Evolutionary conservation across 768 basidiomycete genomes (phyloP).

Genomic region (Exidia glandulosa): DNA sequence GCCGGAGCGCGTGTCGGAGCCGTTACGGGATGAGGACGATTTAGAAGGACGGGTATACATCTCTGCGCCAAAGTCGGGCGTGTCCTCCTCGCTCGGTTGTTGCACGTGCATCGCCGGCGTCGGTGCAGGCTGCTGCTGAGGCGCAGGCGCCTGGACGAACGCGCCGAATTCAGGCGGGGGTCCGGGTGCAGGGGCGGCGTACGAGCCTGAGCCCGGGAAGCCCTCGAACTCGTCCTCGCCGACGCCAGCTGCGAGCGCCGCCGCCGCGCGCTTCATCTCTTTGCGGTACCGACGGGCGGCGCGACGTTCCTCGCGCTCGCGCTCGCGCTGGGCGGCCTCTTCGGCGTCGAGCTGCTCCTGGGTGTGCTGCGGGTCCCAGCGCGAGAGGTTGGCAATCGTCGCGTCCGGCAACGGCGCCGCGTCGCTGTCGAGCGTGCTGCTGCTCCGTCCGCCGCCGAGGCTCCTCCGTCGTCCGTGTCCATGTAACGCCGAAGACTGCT

Average conservation of each 20-base stretch:
- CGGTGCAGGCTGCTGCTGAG: not conserved
- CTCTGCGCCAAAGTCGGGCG: constrained; percentile 50
- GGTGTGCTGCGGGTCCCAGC: no score
- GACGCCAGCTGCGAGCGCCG: constrained; percentile 21
- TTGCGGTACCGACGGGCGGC: constrained; percentile 32
- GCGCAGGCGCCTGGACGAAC: constrained; percentile 9
- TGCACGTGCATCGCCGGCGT: constrained; percentile 9
- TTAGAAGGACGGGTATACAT: constrained; percentile 27
- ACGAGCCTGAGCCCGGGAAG: constrained; percentile 46
- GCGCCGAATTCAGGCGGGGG: constrained; percentile 20
- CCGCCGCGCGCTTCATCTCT: constrained; percentile 29
- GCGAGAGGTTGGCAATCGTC: constrained; percentile 43
- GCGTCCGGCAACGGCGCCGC: constrained; percentile 53
- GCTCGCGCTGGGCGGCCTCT: constrained; percentile 24
- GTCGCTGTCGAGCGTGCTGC: constrained; percentile 53
- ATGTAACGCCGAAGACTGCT: no score
- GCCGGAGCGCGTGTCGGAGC: constrained; percentile 26
- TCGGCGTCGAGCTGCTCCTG: no score
- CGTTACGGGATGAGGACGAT: no score
- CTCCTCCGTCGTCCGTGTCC: no score
- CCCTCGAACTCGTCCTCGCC: constrained; percentile 46
- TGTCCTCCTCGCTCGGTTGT: constrained; percentile 6
- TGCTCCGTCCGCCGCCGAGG: no score
- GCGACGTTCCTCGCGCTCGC: constrained; percentile 38
- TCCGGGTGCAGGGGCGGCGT: no score